Evolutionary conservation across 148 eudicot species (phyloP).

Genomic region (Nyssa sinensis): DNA sequence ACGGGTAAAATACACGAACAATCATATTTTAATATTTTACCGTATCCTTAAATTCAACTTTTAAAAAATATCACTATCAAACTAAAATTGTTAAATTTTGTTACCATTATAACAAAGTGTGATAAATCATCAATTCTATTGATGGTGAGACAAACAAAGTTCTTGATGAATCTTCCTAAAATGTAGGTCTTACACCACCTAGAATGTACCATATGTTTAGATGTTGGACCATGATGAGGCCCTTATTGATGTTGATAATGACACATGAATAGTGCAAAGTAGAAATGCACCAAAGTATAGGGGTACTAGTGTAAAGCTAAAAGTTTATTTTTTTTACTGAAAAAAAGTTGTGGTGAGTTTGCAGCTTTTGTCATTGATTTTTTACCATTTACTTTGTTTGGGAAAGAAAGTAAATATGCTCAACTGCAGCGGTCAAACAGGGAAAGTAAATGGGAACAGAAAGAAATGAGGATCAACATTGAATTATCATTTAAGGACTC

Average conservation of each 20-base stretch:
- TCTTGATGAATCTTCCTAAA: background rate
- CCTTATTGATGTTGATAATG: background rate
- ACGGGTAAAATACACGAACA: too few species aligned
- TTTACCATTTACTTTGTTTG: background rate
- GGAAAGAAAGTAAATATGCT: background rate
- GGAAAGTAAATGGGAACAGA: constrained; percentile 28
- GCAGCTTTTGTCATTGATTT: background rate
- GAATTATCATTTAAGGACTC: constrained; percentile 6
- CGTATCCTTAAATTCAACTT: too few species aligned
- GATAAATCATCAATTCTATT: too few species aligned
- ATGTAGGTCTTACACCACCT: background rate
- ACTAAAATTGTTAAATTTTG: too few species aligned
- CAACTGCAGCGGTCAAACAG: constrained; percentile 5
- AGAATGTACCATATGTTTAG: background rate
- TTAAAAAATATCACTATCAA: too few species aligned
- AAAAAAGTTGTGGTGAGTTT: background rate
- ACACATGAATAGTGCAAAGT: background rate
- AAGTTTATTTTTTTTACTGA: background rate
- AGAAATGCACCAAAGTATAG: background rate
- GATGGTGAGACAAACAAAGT: too few species aligned
- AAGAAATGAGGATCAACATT: constrained; percentile 26
- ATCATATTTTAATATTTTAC: too few species aligned
- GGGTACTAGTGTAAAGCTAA: background rate
- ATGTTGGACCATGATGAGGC: background rate
- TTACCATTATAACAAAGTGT: too few species aligned